A percentile compares a stretch with the other conserved stretches of the same genome.
These are phyloP conservation scores for Hypoxylon sp. DNA, from an alignment of 2,329 filamentous ascomycete species.

Conservation along the genomic window DNA sequence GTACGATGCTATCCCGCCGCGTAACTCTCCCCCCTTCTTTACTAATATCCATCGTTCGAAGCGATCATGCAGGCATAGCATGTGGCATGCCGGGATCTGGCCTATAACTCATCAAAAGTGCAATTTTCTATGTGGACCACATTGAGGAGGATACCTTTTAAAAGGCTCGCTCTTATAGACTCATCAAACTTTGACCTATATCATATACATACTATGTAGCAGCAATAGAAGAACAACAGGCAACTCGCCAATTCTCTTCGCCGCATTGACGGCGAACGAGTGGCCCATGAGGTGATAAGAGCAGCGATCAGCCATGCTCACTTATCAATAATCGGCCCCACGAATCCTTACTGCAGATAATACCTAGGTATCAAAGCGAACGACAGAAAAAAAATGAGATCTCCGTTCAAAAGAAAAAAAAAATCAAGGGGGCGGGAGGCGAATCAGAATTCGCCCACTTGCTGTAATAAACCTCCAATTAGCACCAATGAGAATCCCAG, in stretches of 20 bases:
- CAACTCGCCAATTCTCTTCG: not conserved
- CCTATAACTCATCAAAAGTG: constrained; percentile 29
- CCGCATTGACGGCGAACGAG: constrained; percentile 14
- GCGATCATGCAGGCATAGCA: constrained; percentile 39
- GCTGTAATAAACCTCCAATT: constrained; percentile 43
- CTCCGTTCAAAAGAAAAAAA: constrained; percentile 11
- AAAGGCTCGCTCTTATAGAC: constrained; percentile 15
- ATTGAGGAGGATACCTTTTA: constrained; percentile 27
- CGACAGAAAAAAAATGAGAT: constrained; percentile 1
- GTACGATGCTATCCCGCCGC: constrained; percentile 9
- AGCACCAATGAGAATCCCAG: constrained; percentile 35
- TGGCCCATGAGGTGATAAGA: constrained; percentile 12
- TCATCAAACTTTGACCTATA: constrained; percentile 35
- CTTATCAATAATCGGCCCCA: constrained; percentile 39
- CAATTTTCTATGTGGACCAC: constrained; percentile 38
- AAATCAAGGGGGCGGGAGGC: constrained; percentile 23
- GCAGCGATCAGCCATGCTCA: not conserved
- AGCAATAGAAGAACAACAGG: constrained; percentile 5
- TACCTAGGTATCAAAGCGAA: not conserved
- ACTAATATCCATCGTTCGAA: constrained; percentile 28
- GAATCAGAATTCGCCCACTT: constrained; percentile 45
- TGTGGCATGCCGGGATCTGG: constrained; percentile 43
- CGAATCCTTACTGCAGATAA: constrained; percentile 38
- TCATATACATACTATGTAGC: constrained; percentile 14
- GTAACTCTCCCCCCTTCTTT: not conserved